Evolutionary conservation across 331 rosid genomes (phyloP).

Genomic region (Prunus yedoensis): DNA sequence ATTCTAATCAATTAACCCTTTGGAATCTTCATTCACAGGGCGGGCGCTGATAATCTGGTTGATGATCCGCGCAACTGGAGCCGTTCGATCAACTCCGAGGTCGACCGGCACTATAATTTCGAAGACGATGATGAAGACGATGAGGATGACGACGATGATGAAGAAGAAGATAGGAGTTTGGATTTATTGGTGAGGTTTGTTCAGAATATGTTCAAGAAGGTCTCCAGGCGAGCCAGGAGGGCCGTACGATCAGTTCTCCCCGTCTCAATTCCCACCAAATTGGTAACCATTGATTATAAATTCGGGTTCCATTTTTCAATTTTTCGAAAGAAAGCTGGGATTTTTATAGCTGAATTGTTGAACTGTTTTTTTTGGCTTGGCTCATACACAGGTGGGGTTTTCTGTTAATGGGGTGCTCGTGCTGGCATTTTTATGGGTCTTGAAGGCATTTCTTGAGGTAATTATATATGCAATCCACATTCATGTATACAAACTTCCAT

Average conservation of each 20-base stretch:
- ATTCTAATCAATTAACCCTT: background rate
- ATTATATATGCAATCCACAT: background rate
- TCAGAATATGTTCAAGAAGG: conserved; percentile 62
- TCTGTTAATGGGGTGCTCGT: conserved; percentile 72
- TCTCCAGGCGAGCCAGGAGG: conserved; percentile 60
- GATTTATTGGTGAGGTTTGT: conserved; percentile 68
- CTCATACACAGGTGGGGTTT: conserved; percentile 53
- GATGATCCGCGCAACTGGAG: conserved; percentile 57
- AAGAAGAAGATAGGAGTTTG: conserved; percentile 66
- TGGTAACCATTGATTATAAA: conserved; percentile 37
- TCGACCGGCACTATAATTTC: conserved; percentile 14
- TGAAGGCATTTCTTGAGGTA: conserved; percentile 90
- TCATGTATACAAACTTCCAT: background rate
- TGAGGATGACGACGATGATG: conserved; percentile 40
- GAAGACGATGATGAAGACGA: conserved; percentile 33
- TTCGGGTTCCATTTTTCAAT: background rate
- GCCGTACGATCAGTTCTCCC: conserved; percentile 81
- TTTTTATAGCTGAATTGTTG: background rate
- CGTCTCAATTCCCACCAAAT: conserved; percentile 49
- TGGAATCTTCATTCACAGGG: conserved; percentile 8
- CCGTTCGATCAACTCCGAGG: conserved; percentile 42
- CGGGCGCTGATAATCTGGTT: conserved; percentile 28
- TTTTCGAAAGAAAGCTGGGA: background rate
- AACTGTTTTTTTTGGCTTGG: background rate
- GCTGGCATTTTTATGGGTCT: conserved; percentile 67